Percentiles rank a stretch among this genome's conserved stretches.
Evolutionary conservation across 1,139 yeast species (phyloP).

Genomic region (Candida buenavistaensis): DNA sequence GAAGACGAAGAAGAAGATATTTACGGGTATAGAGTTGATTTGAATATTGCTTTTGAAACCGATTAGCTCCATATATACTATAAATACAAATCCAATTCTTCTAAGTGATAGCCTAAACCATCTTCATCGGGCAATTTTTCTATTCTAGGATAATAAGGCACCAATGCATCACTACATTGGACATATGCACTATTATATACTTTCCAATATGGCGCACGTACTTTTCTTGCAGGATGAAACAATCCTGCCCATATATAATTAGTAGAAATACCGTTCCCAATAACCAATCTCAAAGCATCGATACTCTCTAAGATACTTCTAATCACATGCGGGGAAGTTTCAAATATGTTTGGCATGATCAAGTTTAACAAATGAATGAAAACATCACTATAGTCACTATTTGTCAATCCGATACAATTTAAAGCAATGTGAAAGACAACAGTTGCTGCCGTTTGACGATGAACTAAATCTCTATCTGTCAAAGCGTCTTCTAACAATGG

Average conservation of each 20-base stretch:
- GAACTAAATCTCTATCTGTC: conserved; percentile 88
- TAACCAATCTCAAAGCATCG: conserved; percentile 67
- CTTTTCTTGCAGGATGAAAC: conserved; percentile 91
- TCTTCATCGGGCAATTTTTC: conserved; percentile 26
- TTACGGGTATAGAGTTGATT: conserved; percentile 1
- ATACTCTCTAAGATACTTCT: conserved; percentile 78
- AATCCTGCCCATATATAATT: conserved; percentile 86
- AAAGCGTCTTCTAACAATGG: conserved; percentile 89
- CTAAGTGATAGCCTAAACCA: conserved; percentile 24
- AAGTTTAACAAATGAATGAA: conserved; percentile 71
- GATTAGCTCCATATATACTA: conserved; percentile 10
- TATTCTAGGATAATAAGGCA: conserved; percentile 76
- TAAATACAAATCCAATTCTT: conserved; percentile 39
- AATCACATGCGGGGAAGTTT: conserved; percentile 94
- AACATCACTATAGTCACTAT: conserved; percentile 66
- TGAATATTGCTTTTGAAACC: conserved; percentile 4
- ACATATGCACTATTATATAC: conserved; percentile 76
- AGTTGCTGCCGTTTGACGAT: conserved; percentile 93
- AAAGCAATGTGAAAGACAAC: conserved; percentile 82
- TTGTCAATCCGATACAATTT: conserved; percentile 73
- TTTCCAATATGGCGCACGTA: conserved; percentile 83
- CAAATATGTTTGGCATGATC: conserved; percentile 81
- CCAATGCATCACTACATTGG: conserved; percentile 71
- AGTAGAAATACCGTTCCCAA: conserved; percentile 75
- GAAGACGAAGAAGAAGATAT: conserved; percentile 2